Evolutionary conservation across 2,329 filamentous ascomycete genomes (phyloP).

Genomic region (Monilinia polystroma): DNA sequence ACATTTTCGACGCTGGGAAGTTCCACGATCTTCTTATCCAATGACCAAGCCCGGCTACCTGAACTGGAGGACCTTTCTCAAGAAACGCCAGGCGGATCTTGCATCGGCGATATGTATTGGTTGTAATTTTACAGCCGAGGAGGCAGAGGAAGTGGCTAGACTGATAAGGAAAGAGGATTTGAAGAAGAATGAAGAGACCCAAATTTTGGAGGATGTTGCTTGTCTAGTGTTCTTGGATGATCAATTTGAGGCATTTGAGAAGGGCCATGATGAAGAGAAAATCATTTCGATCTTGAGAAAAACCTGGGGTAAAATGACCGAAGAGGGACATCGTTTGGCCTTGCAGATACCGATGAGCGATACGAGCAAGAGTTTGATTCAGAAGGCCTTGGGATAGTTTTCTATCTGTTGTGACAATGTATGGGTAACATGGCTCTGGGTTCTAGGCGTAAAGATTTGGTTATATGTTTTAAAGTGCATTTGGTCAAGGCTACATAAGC

Average conservation of each 20-base stretch:
- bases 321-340: constrained; percentile 61
- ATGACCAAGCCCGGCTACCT: constrained; percentile 75
- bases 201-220: constrained; percentile 80
- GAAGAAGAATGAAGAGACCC: constrained; percentile 62
- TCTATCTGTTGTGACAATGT: constrained; percentile 11
- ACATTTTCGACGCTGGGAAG: constrained; percentile 81
- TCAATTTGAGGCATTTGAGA: constrained; percentile 79
- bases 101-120: constrained; percentile 52
- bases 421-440: neutral
- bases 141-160: constrained; percentile 62
- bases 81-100: constrained; percentile 68
- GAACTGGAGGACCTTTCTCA: constrained; percentile 72
- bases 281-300: constrained; percentile 68
- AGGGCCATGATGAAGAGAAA: constrained; percentile 75
- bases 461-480: neutral
- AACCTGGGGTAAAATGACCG: constrained; percentile 76
- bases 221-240: constrained; percentile 87
- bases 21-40: constrained; percentile 71
- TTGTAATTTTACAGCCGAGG: constrained; percentile 44
- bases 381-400: constrained; percentile 56
- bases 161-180: constrained; percentile 78
- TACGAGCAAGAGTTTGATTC: constrained; percentile 59
- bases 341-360: constrained; percentile 64
- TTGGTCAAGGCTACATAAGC: neutral
- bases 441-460: neutral